Base-by-base conservation (phyloP, 2,329 filamentous ascomycete species). In the Fusarium keratoplasticum region DNA sequence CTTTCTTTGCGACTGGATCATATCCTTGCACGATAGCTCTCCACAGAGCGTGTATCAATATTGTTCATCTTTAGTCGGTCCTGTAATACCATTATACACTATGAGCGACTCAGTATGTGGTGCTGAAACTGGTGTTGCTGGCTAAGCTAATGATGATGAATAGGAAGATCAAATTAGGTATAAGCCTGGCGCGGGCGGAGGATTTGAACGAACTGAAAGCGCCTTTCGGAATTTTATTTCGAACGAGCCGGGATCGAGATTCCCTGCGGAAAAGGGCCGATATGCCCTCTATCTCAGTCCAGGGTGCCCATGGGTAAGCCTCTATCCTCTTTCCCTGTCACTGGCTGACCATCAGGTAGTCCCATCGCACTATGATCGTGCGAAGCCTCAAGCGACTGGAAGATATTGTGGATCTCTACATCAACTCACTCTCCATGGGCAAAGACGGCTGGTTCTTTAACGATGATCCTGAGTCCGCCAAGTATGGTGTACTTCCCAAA, bases 301-400 rank as follows among this genome's bases (percentile, higher is more conserved):
- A 6, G 87, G 87, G 8, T 93, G 91, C 73, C 91, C 91, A 6
- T 93, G 91, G 91, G 90, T 90, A 50, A n/a, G 78, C 36, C 5
- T 5, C 0, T 5, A 18, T 13, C 25, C 0, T 13, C 3, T 2
- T 0, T n/a, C 6, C 14, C 29, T 2, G 5, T 20, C 6, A 1
- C 10, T 13, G 18, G 8, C 66, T 44, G 9, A 73, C n/a, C 38
- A 4, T 14, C 8, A 16, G 25, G 2, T 6, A 83, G 91, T 93
- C 93, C 14, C 93, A 95, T 79, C 88, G 93, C 58, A 92, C 92
- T 1, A 84, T 95, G 71, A 94, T 95, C 71, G 90, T 92, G 2
- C 89, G 93, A 57, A 88, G 90, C 63, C 85, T 95, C 64, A 95
- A 95, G 81, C 92, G 92, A 0, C 86, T 95, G 0, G 92, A 95